Evolutionary conservation across 176 grass and related monocot genomes (phyloP).

Genomic region (Bonia amplexicaulis): DNA sequence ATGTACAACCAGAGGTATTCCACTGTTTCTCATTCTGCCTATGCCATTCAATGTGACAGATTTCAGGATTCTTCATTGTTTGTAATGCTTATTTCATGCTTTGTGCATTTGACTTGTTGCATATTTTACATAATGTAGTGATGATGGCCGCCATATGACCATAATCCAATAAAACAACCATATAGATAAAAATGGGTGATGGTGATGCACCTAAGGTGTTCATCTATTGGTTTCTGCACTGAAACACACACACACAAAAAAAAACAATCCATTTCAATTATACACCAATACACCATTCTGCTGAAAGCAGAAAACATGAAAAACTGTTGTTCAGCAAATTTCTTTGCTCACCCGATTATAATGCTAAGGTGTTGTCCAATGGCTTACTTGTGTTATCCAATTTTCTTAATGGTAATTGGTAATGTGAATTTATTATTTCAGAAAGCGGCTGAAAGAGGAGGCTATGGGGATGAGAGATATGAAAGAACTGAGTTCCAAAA

Average conservation of each 20-base stretch:
- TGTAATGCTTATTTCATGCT: background rate
- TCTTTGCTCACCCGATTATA: background rate
- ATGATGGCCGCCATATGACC: background rate
- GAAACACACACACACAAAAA: background rate
- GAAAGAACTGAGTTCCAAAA: conserved; percentile 87
- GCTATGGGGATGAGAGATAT: conserved; percentile 81
- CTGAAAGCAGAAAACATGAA: background rate
- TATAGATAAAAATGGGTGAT: background rate
- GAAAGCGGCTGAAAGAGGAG: conserved; percentile 94
- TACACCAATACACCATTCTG: background rate
- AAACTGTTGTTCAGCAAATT: background rate
- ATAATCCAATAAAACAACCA: background rate
- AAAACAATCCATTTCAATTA: background rate
- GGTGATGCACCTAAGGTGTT: background rate
- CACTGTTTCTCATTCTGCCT: background rate
- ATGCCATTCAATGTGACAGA: background rate
- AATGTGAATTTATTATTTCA: conserved; percentile 33
- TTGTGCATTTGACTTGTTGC: background rate
- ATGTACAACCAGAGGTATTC: conserved; percentile 88
- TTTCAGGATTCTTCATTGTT: background rate
- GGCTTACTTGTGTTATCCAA: background rate
- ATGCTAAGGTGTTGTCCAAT: background rate
- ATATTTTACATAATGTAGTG: background rate
- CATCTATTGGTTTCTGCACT: background rate
- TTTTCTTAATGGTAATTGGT: background rate